A percentile compares a stretch with the other conserved stretches of the same genome.
Conservation (phyloP, 768 basidiomycete genomes). For the Mycena epipterygia region DNA sequence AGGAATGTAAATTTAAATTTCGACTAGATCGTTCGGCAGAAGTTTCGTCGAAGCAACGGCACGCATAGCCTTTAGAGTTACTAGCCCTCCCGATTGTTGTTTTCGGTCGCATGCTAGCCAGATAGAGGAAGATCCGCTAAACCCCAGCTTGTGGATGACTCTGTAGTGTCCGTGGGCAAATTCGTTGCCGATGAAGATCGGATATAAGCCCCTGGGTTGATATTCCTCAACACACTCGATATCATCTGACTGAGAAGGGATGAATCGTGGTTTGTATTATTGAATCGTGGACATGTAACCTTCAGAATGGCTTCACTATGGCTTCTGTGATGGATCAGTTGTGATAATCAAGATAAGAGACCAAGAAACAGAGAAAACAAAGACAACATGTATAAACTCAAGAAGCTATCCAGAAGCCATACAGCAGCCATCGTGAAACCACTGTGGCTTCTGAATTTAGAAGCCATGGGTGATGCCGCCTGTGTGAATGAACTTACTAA, state of each 20-base stretch:
- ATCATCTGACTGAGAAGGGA: constrained; percentile 44
- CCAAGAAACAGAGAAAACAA: too few relatives aligned
- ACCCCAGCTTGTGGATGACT: constrained; percentile 64
- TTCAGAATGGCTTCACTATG: too few relatives aligned
- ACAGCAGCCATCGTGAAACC: too few relatives aligned
- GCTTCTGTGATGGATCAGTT: too few relatives aligned
- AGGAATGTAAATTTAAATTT: constrained; percentile 50
- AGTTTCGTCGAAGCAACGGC: constrained; percentile 46
- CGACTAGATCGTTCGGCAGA: constrained; percentile 40
- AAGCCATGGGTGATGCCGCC: too few relatives aligned
- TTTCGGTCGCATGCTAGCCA: constrained; percentile 53
- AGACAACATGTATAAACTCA: too few relatives aligned
- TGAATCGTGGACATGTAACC: constrained; percentile 4
- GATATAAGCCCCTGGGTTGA: constrained; percentile 64
- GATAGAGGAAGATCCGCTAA: constrained; percentile 55
- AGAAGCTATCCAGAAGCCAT: too few relatives aligned
- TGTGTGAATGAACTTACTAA: too few relatives aligned
- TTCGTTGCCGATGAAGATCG: constrained; percentile 62
- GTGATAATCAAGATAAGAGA: too few relatives aligned
- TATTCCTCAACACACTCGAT: constrained; percentile 65
- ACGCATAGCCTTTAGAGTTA: constrained; percentile 53
- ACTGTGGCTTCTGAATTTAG: too few relatives aligned
- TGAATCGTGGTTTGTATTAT: constrained; percentile 33
- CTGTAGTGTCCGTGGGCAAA: constrained; percentile 62
- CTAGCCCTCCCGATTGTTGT: constrained; percentile 38